Evolutionary conservation across 2,329 filamentous ascomycete species (phyloP), one percentile per base, ranked within the genome.

Genomic region (Trichoderma sp.): DNA sequence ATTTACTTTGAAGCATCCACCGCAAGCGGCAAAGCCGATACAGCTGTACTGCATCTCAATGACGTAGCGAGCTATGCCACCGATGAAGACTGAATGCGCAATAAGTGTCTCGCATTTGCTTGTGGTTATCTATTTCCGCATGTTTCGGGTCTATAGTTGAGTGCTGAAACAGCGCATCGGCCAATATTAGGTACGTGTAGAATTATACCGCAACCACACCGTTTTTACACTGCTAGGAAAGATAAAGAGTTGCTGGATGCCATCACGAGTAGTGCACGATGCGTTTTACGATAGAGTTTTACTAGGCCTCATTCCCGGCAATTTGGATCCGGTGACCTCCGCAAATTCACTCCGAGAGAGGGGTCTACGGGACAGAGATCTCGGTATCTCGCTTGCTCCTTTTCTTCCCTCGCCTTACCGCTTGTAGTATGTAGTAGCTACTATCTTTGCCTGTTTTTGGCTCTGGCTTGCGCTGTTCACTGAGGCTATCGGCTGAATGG

Each of bases 11-110:
- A 6, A 18, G 54, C n/a, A 37, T 8, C n/a, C 54, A 58, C 52
- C 37, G 24, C 61, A 56, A 24, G 14, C 52, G 60, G 60, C 68
- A 58, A 55, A 34, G 60, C 60, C 46, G 68, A 69, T 39, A 49
- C 6, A 11, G 37, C 49, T 14, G 8, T 18, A 14, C 5, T 28
- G 7, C 10, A 28, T 32, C 32, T 30, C 13, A 39, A 67, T 59
- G 55, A 67, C 64, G 64, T 67, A 67, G 64, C 21, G 52, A 7
- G n/a, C 8, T 46, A 11, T 4, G 21, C 56, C 21, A 5, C 13
- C 18, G n/a, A 26, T 7, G 28, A 30, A 14, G 28, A 32, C 14
- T 26, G 26, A 4, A 26, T 26, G n/a, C 21, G 37, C 39, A n/a
- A 56, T 34, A 37, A 46, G 13, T 14, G 37, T 30, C 46, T 14